Percentiles rank a stretch among this genome's conserved stretches.
Evolutionary conservation across 148 eudicot species (phyloP).

Genomic region (Chenopodium quinoa): DNA sequence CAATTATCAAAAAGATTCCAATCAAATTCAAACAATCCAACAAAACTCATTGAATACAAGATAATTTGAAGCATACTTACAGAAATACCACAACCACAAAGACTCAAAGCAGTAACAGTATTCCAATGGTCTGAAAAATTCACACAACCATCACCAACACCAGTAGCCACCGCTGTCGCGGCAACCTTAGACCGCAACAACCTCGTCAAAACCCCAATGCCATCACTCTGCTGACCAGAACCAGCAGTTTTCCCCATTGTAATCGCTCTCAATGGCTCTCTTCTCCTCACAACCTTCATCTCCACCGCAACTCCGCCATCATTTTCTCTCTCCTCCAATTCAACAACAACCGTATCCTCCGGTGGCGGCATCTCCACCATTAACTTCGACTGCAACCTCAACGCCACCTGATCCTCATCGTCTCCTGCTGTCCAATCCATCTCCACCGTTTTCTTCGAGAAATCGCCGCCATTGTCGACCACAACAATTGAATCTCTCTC

Average conservation of each 20-base stretch:
- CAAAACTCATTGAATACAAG: neutral
- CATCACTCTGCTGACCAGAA: constrained; percentile 84
- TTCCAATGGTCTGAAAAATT: constrained; percentile 73
- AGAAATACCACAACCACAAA: constrained; percentile 68
- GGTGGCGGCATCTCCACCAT: constrained; percentile 89
- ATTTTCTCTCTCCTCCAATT: constrained; percentile 29
- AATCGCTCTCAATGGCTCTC: constrained; percentile 70
- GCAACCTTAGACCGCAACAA: constrained; percentile 53
- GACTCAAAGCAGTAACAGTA: constrained; percentile 61
- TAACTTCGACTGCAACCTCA: constrained; percentile 73
- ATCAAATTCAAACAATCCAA: neutral
- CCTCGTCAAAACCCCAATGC: constrained; percentile 77
- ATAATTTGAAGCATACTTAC: constrained; percentile 38
- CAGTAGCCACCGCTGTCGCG: constrained; percentile 25
- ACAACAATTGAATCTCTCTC: constrained; percentile 7
- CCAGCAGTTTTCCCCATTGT: constrained; percentile 57
- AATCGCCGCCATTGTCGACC: constrained; percentile 25
- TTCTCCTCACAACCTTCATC: constrained; percentile 77
- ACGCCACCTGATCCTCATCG: constrained; percentile 88
- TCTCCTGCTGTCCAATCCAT: constrained; percentile 92
- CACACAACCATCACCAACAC: constrained; percentile 28
- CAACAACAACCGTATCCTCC: constrained; percentile 70
- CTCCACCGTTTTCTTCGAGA: constrained; percentile 42
- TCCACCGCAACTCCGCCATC: constrained; percentile 42
- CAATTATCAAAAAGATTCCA: neutral